Base-by-base conservation (phyloP, 192 early-diverging fungal species). In the Geranomyces variabilis region DNA sequence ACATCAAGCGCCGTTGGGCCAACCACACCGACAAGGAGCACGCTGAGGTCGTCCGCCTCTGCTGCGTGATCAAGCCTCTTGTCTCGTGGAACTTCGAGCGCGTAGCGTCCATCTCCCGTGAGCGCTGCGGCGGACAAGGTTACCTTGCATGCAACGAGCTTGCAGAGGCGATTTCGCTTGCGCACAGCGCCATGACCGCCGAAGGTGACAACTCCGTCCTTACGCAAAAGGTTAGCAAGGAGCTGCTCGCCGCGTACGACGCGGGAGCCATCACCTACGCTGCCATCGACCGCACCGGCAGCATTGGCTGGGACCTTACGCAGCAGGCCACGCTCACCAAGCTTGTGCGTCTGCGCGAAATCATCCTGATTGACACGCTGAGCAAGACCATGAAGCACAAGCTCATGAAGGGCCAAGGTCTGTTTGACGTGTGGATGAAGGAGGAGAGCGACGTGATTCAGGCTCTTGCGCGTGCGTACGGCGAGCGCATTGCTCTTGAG, bases 381-480 rank as follows among this genome's bases (percentile, higher is more conserved):
- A 73, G 71, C 30, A 59, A 76, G 17, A 77, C 69, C 30, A 82
- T 91, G 84, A 76, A 78, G 61, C 58, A 69, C 57, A 88, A 87
- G 72, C 77, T 88, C 45, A 63, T 56, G 29, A 58, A 63, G 24
- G 87, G 86, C 47, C 65, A 79, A 57, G 47, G 67, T 5, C 57
- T 91, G 62, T 92, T 91, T 75, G 87, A 91, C 46, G 85, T 90
- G 26, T 92, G 91, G 91, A 92, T 92, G 91, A 74, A 75, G 53
- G 81, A 90, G 72, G 87, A 92, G 73, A 88, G 86, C 24, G 89
- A 92, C 51, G 74, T 77, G 0, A 88, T 92, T 60, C 91, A 92
- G 75, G 82, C 83, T 17, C 67, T 86, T 9, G 87, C 90, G 28
- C 77, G 83, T 44, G 84, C 91, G 26, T 87, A 82, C 63, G 91